These are phyloP conservation scores for Zygotorulaspora sp. DNA, from an alignment of 805 yeast genomes.

Conservation along the genomic window DNA sequence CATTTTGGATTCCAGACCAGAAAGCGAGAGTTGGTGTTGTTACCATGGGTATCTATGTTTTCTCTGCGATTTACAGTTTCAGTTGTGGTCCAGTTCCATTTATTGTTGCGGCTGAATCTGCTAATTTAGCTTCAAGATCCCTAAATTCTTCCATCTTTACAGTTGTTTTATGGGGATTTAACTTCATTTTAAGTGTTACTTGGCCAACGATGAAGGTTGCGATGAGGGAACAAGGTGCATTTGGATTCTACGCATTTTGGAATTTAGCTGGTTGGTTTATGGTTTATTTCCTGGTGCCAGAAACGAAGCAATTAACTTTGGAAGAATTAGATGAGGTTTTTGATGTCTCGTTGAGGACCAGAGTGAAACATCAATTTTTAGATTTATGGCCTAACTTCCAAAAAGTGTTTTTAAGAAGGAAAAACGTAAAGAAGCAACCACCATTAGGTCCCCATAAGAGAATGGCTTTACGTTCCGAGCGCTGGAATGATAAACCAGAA, in stretches of 20 bases:
- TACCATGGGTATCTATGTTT: slow-evolving; percentile 68
- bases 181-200: slow-evolving; percentile 64
- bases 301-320: slow-evolving; percentile 59
- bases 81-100: slow-evolving; percentile 91
- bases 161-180: slow-evolving; percentile 70
- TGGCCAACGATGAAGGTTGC: slow-evolving; percentile 70
- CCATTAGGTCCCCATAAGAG: slow-evolving; percentile 56
- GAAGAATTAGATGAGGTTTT: slow-evolving; percentile 72
- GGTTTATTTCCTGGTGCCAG: slow-evolving; percentile 67
- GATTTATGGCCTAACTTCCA: slow-evolving; percentile 43
- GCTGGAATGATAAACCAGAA: slow-evolving; percentile 60
- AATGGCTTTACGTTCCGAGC: slow-evolving; percentile 55
- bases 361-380: slow-evolving; percentile 47
- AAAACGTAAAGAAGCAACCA: slow-evolving; percentile 44
- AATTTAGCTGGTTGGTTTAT: slow-evolving; percentile 64
- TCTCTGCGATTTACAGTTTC: slow-evolving; percentile 67
- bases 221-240: slow-evolving; percentile 78
- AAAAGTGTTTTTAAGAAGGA: slow-evolving; percentile 44
- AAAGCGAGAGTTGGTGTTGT: slow-evolving; percentile 61
- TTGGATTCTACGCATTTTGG: slow-evolving; percentile 87
- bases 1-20: slow-evolving; percentile 60
- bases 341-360: slow-evolving; percentile 51
- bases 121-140: slow-evolving; percentile 74
- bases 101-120: slow-evolving; percentile 81
- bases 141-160: slow-evolving; percentile 78